Base-by-base conservation (phyloP, 768 basidiomycete species). In the Mrakia hoshinonis region DNA sequence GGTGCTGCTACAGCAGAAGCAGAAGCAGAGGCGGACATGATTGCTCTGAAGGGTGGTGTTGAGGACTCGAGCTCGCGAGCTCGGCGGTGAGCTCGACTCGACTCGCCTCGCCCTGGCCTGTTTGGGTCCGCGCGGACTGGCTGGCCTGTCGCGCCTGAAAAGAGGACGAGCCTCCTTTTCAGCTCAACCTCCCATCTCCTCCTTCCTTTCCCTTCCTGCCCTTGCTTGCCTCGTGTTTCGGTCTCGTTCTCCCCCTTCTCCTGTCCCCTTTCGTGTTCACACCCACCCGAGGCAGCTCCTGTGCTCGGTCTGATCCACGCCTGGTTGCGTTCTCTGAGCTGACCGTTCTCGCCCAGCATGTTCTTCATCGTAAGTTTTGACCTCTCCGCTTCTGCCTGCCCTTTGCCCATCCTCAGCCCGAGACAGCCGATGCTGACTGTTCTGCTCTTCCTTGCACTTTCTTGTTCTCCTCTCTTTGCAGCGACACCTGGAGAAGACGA, bases 401-500 rank as follows among this genome's bases (percentile, higher is more conserved):
- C 52, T 38, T 46, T 38, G 12, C n/a, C 47, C 24, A 1, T 54
- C 38, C 24, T 64, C 26, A 11, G 11, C 4, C n/a, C n/a, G n/a
- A n/a, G n/a, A n/a, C n/a, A n/a, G n/a, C n/a, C n/a, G n/a, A n/a
- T n/a, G n/a, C 9, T 15, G 13, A 13, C 29, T 24, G 10, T 2
- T 63, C 65, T n/a, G 54, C 47, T 20, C 26, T 15, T 15, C 43
- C 15, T 24, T 31, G 12, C 26, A 26, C 34, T 15, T 18, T 38
- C 49, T 13, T 39, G 1, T 18, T 15, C 12, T 29, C 49, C 49
- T 31, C n/a, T 46, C 43, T 20, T 24, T 34, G 20, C 65, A 98
- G 95, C 95, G 96, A 85, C 90, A 94, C 79, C 85, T 99, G 11
- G 91, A 90, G n/a, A 93, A 98, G 79, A 95, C 93, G 5, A 96